Base-by-base conservation (phyloP, 139 green algal genomes). In the Limnomonas spitsbergensis region DNA sequence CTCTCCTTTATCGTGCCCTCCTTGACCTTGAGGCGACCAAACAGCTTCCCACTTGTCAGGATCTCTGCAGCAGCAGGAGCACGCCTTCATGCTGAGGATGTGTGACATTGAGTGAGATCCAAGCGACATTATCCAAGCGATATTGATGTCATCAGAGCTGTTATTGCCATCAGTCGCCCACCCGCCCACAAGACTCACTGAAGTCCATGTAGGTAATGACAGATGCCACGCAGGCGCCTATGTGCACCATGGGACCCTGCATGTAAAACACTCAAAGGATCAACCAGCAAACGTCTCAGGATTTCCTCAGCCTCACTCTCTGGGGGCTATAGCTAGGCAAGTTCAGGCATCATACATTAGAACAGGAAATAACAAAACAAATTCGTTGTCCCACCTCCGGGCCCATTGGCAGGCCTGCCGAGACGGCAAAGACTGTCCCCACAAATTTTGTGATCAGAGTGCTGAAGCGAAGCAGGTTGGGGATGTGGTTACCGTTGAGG, bases 231-330 rank as follows among this genome's bases (percentile, higher is more conserved):
- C 85, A 91, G 0, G 94, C 92, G 2, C 94, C 94, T 40, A 97
- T 92, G 82, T 98, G 94, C 2, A 98, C 89, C 90, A 98, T 92
- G 38, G 94, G 93, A 0, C 88, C 94, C 76, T 83, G 70, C 37
- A 66, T 20, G 37, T 3, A 73, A 1, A 38, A 72, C 9, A n/a
- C n/a, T n/a, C n/a, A n/a, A 61, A 61, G 20, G 20, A n/a, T 14
- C 24, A 61, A 61, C 47, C 9, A 9, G 47, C 47, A 61, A 61
- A 61, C n/a, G n/a, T n/a, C n/a, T n/a, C n/a, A n/a, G n/a, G n/a
- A n/a, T n/a, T n/a, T n/a, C n/a, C n/a, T n/a, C n/a, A n/a, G n/a
- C n/a, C n/a, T n/a, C n/a, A n/a, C n/a, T n/a, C n/a, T n/a, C n/a
- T n/a, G n/a, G n/a, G n/a, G n/a, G n/a, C n/a, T n/a, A n/a, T n/a